phyloP scores from a whole-genome alignment of 768 basidiomycete genomes.

The Tylopilus intermedius region DNA sequence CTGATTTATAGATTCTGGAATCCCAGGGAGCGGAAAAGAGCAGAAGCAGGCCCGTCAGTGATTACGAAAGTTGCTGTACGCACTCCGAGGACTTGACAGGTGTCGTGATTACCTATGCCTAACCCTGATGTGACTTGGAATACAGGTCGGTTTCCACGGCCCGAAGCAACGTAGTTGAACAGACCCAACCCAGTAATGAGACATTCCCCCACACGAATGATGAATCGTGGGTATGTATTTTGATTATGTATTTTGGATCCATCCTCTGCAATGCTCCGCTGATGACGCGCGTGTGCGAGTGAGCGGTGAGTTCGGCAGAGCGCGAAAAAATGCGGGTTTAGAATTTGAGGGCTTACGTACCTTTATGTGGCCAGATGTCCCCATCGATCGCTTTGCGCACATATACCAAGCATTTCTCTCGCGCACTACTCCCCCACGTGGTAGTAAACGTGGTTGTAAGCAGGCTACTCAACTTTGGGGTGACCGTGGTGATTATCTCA shows the following conservation, averaged over 20 bases:
- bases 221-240: neutral
- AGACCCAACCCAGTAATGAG: neutral
- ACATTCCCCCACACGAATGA: neutral
- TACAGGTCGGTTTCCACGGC: neutral
- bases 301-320: neutral
- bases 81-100: neutral
- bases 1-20: neutral
- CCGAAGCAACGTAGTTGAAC: neutral
- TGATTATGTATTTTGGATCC: neutral
- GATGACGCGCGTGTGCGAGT: constrained; percentile 2
- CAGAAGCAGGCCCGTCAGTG: neutral
- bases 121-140: constrained; percentile 1
- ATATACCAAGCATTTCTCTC: neutral
- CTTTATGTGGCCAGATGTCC: neutral
- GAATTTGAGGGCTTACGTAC: neutral
- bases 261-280: neutral
- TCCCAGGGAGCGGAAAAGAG: neutral
- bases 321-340: neutral
- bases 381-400: neutral
- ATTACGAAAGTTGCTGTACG: neutral
- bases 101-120: neutral
- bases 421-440: neutral
- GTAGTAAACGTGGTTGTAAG: neutral
- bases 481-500: constrained; percentile 3
- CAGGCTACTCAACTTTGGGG: neutral